Conservation (phyloP, 1,139 yeast genomes). For the Lodderomyces margitis region DNA sequence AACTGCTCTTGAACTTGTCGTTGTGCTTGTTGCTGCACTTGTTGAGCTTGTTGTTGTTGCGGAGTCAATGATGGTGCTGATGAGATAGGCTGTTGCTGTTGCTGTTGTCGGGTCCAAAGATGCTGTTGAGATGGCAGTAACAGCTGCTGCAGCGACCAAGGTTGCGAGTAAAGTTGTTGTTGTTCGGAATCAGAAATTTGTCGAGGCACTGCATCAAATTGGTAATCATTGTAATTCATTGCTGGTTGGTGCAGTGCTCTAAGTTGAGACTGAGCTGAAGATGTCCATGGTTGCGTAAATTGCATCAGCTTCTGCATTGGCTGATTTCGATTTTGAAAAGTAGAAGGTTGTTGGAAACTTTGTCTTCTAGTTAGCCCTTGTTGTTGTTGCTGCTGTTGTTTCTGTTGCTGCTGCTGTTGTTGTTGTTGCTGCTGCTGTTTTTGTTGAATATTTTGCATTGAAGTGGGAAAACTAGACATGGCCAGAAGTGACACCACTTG, state of each 20-base stretch:
- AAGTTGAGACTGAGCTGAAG: not conserved
- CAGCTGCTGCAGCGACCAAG: slow-evolving; percentile 8
- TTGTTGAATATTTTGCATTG: not conserved
- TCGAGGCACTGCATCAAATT: not conserved
- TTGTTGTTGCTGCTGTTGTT: slow-evolving; percentile 12
- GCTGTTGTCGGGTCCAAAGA: slow-evolving; percentile 10
- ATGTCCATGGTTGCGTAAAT: not conserved
- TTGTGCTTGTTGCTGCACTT: slow-evolving; percentile 3
- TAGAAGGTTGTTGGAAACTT: slow-evolving; percentile 11
- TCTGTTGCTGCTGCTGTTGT: slow-evolving; percentile 9
- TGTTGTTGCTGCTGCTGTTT: slow-evolving; percentile 9
- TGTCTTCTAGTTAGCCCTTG: slow-evolving; percentile 12
- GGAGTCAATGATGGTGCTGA: slow-evolving; percentile 4
- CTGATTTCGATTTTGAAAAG: not conserved
- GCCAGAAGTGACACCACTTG: not conserved
- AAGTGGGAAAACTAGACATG: too few species aligned
- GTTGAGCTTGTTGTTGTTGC: slow-evolving; percentile 3
- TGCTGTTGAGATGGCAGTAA: slow-evolving; percentile 10
- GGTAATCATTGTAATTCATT: not conserved
- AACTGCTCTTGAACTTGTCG: slow-evolving; percentile 6
- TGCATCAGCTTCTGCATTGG: not conserved
- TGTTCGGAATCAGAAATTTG: slow-evolving; percentile 7
- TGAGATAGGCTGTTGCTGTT: slow-evolving; percentile 4
- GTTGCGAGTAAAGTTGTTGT: slow-evolving; percentile 5
- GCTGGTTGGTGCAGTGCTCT: slow-evolving; percentile 1